A percentile compares a stretch with the other conserved stretches of the same genome.
phyloP scores from a whole-genome alignment of 768 basidiomycete genomes.

The Mrakia gelida region DNA sequence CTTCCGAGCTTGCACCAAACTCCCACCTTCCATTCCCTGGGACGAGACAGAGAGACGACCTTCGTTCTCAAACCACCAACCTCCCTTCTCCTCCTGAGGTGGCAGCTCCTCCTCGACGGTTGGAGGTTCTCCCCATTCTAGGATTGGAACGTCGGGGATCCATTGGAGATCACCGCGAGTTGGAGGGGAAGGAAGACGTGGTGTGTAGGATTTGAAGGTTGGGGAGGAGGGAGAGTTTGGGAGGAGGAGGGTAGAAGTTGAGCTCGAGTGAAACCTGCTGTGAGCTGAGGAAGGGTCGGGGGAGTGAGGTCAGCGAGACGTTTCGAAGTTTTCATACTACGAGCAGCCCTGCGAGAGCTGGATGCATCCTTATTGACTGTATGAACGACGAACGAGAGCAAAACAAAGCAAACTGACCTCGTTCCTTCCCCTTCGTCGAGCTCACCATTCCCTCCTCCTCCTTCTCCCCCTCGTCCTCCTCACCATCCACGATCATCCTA shows the following conservation, averaged over 20 bases:
- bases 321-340: not conserved
- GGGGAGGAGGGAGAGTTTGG: not conserved
- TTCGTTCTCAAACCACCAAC: constrained; percentile 12
- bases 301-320: not conserved
- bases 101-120: not conserved
- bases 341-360: too few relatives aligned
- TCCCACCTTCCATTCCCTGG: not conserved
- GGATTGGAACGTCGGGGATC: not conserved
- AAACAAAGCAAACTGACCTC: not conserved
- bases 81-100: not conserved
- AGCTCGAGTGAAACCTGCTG: not conserved
- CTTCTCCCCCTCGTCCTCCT: not conserved
- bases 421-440: not conserved
- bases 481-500: not conserved
- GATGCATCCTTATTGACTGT: not conserved
- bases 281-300: not conserved
- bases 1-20: not conserved
- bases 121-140: constrained; percentile 7
- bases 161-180: not conserved
- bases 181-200: not conserved
- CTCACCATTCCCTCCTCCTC: not conserved
- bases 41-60: not conserved
- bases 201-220: not conserved
- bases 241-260: not conserved
- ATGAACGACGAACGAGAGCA: not conserved